Base-by-base conservation (phyloP, 2,329 filamentous ascomycete genomes). In the Penicillium sp. region DNA sequence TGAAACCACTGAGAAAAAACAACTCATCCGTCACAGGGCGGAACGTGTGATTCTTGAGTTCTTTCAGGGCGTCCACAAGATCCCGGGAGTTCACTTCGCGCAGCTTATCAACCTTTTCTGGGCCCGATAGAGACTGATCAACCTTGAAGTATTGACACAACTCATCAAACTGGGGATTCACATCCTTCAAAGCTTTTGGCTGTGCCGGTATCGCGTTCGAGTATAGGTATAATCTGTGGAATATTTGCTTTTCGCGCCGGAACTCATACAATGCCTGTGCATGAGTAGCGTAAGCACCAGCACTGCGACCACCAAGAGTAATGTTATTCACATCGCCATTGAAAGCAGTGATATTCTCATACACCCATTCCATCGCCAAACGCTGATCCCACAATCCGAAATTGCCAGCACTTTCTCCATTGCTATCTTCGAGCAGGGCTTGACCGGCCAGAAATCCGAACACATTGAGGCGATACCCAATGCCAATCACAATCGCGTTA, bases 1-100 rank as follows among this genome's bases (percentile, higher is more conserved):
- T 66, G 57, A 78, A 73, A 0, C 66, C 69, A 0, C 63, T 51
- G 8, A 70, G 67, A 16, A 78, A 68, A 51, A 79, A 78, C 1
- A 70, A 29, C 7, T 68, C 66, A 43, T 79, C 74, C 0, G 75
- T 79, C 6, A 76, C 67, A 1, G 75, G 73, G 2, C 76, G 72
- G 64, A 78, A 79, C 0, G 76, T 79, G 54, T 79, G 76, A 42
- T 75, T 67, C 49, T 76, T 69, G 28, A 79, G 59, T 8, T 73
- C 58, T n/a, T 65, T 61, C 15, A 77, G 67, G 0, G 69, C 66
- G 3, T 56, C 54, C 2, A 74, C 58, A 2, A 79, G 62, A 15
- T 74, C 66, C 1, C 60, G 48, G 2, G 64, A 57, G 4, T 59
- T 62, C 3, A 76, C 57, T 5, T 62, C 47, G 8, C 74, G 67